Conservation (phyloP, 1,284 basidiomycete genomes). For the Hemileia vastatrix region DNA sequence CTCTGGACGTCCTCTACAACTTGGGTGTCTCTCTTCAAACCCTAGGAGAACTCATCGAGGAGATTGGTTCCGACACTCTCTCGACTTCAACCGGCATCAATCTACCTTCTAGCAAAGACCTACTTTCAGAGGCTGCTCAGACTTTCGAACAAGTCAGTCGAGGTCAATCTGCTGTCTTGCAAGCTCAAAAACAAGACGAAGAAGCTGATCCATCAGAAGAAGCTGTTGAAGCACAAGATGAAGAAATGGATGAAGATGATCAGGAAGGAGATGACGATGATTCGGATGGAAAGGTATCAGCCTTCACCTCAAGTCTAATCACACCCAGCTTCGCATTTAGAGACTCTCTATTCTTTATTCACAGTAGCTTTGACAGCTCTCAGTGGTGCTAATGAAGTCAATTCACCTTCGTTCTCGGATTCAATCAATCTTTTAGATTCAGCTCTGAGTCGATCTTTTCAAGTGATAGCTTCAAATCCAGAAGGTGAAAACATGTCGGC, state of each 20-base stretch:
- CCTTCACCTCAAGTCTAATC: constrained; percentile 31
- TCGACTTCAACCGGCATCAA: not conserved
- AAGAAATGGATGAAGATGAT: constrained; percentile 3
- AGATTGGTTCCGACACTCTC: constrained; percentile 22
- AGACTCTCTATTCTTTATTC: constrained; percentile 26
- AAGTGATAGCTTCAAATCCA: too few species aligned
- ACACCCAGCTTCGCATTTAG: constrained; percentile 29
- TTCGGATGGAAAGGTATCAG: constrained; percentile 22
- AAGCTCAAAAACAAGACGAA: not conserved
- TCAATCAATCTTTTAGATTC: too few species aligned
- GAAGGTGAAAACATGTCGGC: too few species aligned
- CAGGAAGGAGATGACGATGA: constrained; percentile 3
- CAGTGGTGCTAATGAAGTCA: too few species aligned
- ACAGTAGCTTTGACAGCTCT: too few species aligned
- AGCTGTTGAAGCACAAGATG: not conserved
- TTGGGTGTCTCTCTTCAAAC: constrained; percentile 26
- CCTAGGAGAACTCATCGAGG: constrained; percentile 29
- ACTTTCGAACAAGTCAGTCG: constrained; percentile 26
- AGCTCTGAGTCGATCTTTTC: too few species aligned
- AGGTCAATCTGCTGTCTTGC: not conserved
- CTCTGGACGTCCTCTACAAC: constrained; percentile 28
- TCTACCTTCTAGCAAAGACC: not conserved
- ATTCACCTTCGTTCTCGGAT: too few species aligned
- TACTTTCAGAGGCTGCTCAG: not conserved
- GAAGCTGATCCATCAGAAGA: not conserved